phyloP scores from a whole-genome alignment of 768 basidiomycete species.

The Glaciozyma antarctica region DNA sequence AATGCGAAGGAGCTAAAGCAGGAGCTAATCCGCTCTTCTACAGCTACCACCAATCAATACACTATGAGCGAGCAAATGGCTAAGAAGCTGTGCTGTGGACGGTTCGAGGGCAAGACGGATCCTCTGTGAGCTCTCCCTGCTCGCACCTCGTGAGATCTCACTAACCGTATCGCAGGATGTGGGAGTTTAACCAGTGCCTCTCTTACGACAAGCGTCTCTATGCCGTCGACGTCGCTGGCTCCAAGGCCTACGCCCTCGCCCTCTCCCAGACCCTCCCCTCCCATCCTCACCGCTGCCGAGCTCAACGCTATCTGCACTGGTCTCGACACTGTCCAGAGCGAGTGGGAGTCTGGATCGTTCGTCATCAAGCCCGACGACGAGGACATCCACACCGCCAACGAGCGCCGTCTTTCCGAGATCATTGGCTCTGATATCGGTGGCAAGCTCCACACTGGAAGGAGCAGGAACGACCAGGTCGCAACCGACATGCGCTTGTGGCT shows the following conservation, averaged over 20 bases:
- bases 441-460: conserved; percentile 93
- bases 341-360: conserved; percentile 82
- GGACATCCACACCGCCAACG: conserved; percentile 98
- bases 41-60: background rate
- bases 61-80: conserved; percentile 12
- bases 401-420: conserved; percentile 82
- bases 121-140: conserved; percentile 53
- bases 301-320: conserved; percentile 56
- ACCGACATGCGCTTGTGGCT: conserved; percentile 98
- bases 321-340: conserved; percentile 61
- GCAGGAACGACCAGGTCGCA: conserved; percentile 95
- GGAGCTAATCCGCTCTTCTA: background rate
- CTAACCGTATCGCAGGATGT: conserved; percentile 58
- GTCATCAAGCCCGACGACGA: conserved; percentile 74
- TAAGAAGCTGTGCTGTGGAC: conserved; percentile 77
- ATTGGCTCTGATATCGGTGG: conserved; percentile 75
- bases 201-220: conserved; percentile 93
- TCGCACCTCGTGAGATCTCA: background rate
- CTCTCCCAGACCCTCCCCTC: conserved; percentile 54
- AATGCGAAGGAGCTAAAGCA: background rate
- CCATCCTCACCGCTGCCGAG: conserved; percentile 72
- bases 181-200: conserved; percentile 92
- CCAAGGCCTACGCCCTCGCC: conserved; percentile 90
- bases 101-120: conserved; percentile 82
- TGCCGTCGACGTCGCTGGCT: conserved; percentile 79